phyloP scores from a whole-genome alignment of 1,139 yeast species.

The Geotrichum cucujoidarum region DNA sequence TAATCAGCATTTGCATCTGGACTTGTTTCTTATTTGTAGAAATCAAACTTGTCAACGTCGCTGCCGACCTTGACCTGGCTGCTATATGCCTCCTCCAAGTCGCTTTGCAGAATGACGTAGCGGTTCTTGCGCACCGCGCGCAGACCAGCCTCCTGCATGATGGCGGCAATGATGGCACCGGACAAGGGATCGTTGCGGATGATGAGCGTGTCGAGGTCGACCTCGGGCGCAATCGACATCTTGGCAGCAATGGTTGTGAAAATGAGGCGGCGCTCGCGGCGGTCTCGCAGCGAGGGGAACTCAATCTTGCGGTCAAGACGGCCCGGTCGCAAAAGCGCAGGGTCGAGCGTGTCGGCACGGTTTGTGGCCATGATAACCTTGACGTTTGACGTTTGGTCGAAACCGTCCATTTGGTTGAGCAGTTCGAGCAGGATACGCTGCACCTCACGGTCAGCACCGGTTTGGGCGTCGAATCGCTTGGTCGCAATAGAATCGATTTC shows the following conservation, averaged over 20 bases:
- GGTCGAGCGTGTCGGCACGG: conserved; percentile 96
- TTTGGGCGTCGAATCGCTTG: conserved; percentile 97
- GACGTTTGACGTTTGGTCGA: conserved; percentile 91
- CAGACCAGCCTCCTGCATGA: conserved; percentile 99
- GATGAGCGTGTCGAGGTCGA: conserved; percentile 88
- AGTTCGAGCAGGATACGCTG: conserved; percentile 95
- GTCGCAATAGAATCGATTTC: conserved; percentile 99
- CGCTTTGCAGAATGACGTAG: conserved; percentile 91
- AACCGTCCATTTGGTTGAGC: conserved; percentile 98
- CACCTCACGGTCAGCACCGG: conserved; percentile 99
- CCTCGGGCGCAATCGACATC: conserved; percentile 98
- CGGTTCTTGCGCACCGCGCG: conserved; percentile 97
- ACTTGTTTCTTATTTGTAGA: conserved; percentile 60
- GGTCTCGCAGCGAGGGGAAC: conserved; percentile 89
- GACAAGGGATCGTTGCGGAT: conserved; percentile 94
- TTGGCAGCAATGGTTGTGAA: conserved; percentile 94
- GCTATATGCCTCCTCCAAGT: conserved; percentile 95
- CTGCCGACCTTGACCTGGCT: conserved; percentile 92
- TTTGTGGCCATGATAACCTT: conserved; percentile 99
- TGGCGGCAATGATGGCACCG: conserved; percentile 97
- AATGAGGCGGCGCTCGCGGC: conserved; percentile 95
- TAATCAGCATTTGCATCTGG: background rate
- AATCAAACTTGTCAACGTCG: conserved; percentile 95
- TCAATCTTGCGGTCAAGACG: conserved; percentile 97
- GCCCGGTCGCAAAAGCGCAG: conserved; percentile 96